Percentiles rank a stretch among this genome's conserved stretches.
phyloP scores from a whole-genome alignment of 768 basidiomycete species.

The Polyporus arcularius region DNA sequence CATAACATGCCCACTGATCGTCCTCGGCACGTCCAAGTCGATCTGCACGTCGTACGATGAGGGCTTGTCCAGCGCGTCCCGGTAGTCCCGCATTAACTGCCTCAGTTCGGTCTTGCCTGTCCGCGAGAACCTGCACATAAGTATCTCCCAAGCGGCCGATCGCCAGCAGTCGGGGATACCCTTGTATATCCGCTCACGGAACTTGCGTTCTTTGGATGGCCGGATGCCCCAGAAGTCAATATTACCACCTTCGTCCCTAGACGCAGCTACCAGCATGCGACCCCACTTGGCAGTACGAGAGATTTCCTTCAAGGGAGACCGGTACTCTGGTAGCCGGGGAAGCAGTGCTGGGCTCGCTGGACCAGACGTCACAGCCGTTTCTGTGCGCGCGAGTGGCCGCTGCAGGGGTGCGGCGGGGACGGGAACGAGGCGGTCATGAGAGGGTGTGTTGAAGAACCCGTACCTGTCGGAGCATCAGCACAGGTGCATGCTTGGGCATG shows the following conservation, averaged over 20 bases:
- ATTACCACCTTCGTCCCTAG: conserved; percentile 78
- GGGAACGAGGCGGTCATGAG: conserved; percentile 82
- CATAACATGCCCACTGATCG: conserved; percentile 91
- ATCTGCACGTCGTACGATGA: conserved; percentile 95
- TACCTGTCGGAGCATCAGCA: conserved; percentile 55
- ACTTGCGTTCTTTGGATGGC: conserved; percentile 63
- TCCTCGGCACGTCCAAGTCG: conserved; percentile 95
- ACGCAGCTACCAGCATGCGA: conserved; percentile 77
- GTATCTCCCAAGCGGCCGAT: conserved; percentile 84
- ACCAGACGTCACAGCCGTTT: conserved; percentile 37
- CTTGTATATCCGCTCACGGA: conserved; percentile 82
- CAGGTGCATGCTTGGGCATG: neutral
- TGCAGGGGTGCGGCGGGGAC: conserved; percentile 62
- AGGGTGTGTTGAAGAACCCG: conserved; percentile 82
- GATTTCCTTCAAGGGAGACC: conserved; percentile 59
- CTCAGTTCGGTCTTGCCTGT: conserved; percentile 47
- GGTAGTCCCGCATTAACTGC: conserved; percentile 51
- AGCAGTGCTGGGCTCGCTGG: conserved; percentile 48
- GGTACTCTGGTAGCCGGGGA: conserved; percentile 44
- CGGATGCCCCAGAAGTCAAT: conserved; percentile 71
- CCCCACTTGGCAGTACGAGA: conserved; percentile 90
- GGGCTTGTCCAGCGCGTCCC: conserved; percentile 70
- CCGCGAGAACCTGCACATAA: conserved; percentile 60
- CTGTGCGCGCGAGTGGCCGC: conserved; percentile 54
- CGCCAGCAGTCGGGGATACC: conserved; percentile 98